Evolutionary conservation across 1,139 yeast genomes (phyloP), one percentile per base, ranked within the genome.

Genomic region (Lodderomyces metapsilosis): DNA sequence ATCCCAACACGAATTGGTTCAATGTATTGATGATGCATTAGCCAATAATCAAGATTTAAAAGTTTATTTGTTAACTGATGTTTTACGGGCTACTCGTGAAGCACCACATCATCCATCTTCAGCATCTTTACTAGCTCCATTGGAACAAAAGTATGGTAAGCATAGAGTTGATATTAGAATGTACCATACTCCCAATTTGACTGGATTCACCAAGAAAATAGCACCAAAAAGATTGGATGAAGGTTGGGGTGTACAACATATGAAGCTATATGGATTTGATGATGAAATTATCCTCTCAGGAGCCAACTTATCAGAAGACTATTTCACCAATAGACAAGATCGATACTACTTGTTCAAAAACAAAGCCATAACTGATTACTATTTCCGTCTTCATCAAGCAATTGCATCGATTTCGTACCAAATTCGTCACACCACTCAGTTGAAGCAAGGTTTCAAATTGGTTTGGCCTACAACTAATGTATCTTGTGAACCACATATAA

Each of bases 231-330:
- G 98, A 48, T 73, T 91, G 48, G 89, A 91, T 59, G 99, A 92
- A 65, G 92, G 95, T 6, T 78, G 76, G 66, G 99, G 99, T 0
- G 71, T 92, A 41, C 99, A 92, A 62, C 99, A 92, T 59, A 94
- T 92, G 98, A 92, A 92, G 61, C 74, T 94, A 32, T 92, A 92
- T 58, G 98, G 98, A 1, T 82, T 89, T 56, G 99, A 92, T 60
- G 82, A 89, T 54, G 96, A 89, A 57, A 81, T 92, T 39, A 76
- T 94, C 15, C 71, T 94, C 37, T 80, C 88, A 16, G 99, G 98
- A 3, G 98, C 98, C 4, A 92, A 92, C 56, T 71, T 92, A 42
- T 88, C 96, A 0, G 70, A 78, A 34, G 98, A 92, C 62, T 92
- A 92, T 62, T 92, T 94, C 62, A 86, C 95, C n/a, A 84, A 92